Evolutionary conservation across 495 filamentous ascomycete species (phyloP).

Genomic region (Talaromyces thailandensis): DNA sequence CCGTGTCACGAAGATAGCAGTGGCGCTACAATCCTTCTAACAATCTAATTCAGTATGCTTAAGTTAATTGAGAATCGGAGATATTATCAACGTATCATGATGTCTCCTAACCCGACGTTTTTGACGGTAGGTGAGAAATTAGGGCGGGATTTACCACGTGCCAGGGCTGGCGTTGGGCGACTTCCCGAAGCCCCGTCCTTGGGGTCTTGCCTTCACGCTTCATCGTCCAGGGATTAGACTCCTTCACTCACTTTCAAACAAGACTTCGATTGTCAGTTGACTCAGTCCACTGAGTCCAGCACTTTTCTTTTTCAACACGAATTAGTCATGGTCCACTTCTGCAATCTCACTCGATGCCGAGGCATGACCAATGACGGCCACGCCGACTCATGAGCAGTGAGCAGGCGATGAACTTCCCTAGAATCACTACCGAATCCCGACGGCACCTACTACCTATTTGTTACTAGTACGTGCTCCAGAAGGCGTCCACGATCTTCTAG

Average conservation of each 20-base stretch:
- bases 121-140: neutral
- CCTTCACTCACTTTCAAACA: neutral
- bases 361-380: neutral
- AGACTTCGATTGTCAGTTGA: no score
- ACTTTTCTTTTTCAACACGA: neutral
- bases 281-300: no score
- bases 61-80: no score
- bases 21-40: neutral
- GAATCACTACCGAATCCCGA: neutral
- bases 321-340: neutral
- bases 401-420: no score
- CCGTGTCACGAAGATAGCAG: neutral
- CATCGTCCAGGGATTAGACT: neutral
- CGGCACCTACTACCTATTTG: neutral
- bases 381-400: neutral
- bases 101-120: neutral
- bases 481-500: neutral
- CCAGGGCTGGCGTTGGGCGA: neutral
- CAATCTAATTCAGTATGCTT: neutral
- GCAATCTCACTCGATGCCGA: neutral
- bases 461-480: neutral
- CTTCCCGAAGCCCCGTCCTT: neutral
- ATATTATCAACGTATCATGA: neutral
- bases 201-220: neutral
- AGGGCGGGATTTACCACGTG: neutral